Base-by-base conservation (phyloP, 2,329 filamentous ascomycete genomes). In the Harringtonia aguacate region DNA sequence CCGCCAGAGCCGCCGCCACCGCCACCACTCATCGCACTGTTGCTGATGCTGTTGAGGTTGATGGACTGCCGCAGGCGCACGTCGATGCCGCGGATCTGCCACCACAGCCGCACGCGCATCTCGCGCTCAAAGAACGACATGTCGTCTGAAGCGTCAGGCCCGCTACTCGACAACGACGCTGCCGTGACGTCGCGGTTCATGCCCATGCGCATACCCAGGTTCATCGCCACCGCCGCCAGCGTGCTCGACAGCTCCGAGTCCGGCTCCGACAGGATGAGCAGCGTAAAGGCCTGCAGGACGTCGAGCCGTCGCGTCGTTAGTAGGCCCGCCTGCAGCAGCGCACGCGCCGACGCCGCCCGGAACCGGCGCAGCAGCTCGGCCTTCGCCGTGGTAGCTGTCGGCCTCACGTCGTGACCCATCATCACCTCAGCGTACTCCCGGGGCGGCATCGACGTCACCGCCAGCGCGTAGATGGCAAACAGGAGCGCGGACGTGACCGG, bases 51-150 rank as follows among this genome's bases (percentile, higher is more conserved):
- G 34, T 36, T 36, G 8, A 44, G 18, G 28, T 24, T 48, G 21
- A 41, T 24, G 17, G 39, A 38, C 17, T 43, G 41, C 7, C 44
- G 41, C 34, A 45, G 21, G 40, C 73, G 60, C 3, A 67, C 64
- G 45, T 79, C 74, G 1, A 74, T 61, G 2, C 68, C 66, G 34
- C 70, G 68, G 1, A 79, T 61, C 48, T 71, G 68, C 69, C 72
- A 75, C 72, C 72, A 75, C 7, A 75, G 56, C 13, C 72, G 61
- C 21, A 72, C 62, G 3, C 72, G 63, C 58, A 75, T 70, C 51
- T 77, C 73, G 17, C 69, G 63, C 43, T 76, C 69, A 44, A 76
- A 72, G 0, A 72, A 67, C 4, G 64, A 53, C 1, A 76, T 59
- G n/a, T 33, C 20, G 6, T 20, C 29, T 4, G 30, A 8, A n/a